Evolutionary conservation across 495 filamentous ascomycete species (phyloP).

Genomic region (Antarctomyces pellizariae): DNA sequence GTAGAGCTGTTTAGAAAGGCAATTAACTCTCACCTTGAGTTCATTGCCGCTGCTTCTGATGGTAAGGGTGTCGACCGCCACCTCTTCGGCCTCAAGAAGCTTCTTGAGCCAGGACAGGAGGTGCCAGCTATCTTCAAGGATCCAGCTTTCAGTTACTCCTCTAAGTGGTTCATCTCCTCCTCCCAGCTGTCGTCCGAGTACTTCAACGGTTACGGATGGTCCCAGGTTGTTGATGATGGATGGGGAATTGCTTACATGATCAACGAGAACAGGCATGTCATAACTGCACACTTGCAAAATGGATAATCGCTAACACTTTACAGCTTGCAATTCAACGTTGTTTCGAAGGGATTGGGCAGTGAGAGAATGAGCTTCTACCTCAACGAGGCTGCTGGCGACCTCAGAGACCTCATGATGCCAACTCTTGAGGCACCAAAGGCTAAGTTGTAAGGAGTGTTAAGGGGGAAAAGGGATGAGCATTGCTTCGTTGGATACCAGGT

Average conservation of each 20-base stretch:
- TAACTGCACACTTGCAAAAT: slow-evolving; percentile 6
- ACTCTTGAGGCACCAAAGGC: slow-evolving; percentile 68
- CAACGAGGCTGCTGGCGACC: slow-evolving; percentile 76
- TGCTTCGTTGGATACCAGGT: too few species aligned
- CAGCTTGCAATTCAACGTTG: slow-evolving; percentile 95
- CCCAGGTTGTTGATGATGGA: slow-evolving; percentile 88
- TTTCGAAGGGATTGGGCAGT: slow-evolving; percentile 74
- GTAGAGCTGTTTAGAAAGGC: slow-evolving; percentile 62
- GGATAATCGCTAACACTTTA: slow-evolving; percentile 8
- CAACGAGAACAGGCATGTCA: slow-evolving; percentile 63
- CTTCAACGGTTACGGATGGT: slow-evolving; percentile 99
- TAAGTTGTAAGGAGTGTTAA: slow-evolving; percentile 40
- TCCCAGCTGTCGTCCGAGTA: slow-evolving; percentile 84
- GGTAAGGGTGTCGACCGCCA: slow-evolving; percentile 91
- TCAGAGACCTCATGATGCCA: slow-evolving; percentile 70
- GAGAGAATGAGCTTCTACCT: slow-evolving; percentile 89
- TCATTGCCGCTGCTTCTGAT: slow-evolving; percentile 71
- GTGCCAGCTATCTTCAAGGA: slow-evolving; percentile 69
- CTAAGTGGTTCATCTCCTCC: slow-evolving; percentile 72
- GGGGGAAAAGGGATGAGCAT: slow-evolving; percentile 1
- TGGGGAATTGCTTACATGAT: slow-evolving; percentile 99
- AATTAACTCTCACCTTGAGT: slow-evolving; percentile 60
- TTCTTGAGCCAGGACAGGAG: slow-evolving; percentile 59
- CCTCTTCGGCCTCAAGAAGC: slow-evolving; percentile 88
- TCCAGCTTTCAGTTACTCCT: slow-evolving; percentile 61